These are phyloP conservation scores for Fusarium continuum DNA, from an alignment of 2,329 filamentous ascomycete species.

Conservation along the genomic window DNA sequence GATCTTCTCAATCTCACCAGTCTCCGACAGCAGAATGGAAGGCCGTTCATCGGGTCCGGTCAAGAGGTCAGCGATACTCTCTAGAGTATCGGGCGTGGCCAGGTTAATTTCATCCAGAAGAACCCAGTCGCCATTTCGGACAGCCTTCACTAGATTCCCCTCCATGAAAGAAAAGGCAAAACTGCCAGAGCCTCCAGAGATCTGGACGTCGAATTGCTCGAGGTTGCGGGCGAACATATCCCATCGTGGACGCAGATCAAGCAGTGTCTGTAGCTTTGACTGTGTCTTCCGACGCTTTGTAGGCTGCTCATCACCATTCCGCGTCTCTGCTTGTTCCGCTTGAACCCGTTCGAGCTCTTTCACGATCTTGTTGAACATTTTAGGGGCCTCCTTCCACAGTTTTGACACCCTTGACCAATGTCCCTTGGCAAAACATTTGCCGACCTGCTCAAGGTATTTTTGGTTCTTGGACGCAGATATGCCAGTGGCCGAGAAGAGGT, in stretches of 20 bases:
- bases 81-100: conserved; percentile 91
- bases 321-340: conserved; percentile 48
- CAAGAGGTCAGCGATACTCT: conserved; percentile 90
- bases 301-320: conserved; percentile 61
- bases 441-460: conserved; percentile 82
- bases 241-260: conserved; percentile 75
- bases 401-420: conserved; percentile 90
- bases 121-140: conserved; percentile 96
- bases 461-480: conserved; percentile 90
- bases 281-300: conserved; percentile 74
- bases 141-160: conserved; percentile 95
- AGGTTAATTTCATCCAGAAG: conserved; percentile 97
- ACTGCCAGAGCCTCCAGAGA: conserved; percentile 74
- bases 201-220: conserved; percentile 81
- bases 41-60: conserved; percentile 76
- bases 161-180: conserved; percentile 98
- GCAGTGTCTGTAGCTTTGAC: conserved; percentile 71
- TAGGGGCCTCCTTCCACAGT: conserved; percentile 87
- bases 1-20: conserved; percentile 90
- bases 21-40: conserved; percentile 90
- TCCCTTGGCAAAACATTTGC: conserved; percentile 79
- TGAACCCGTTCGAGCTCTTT: conserved; percentile 61
- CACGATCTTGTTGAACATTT: conserved; percentile 81
- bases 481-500: conserved; percentile 82
- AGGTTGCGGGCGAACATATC: conserved; percentile 78